Percentiles rank a stretch among this genome's conserved stretches.
These are phyloP conservation scores for Poterioochromonas sp. DNA, from an alignment of 352 stramenopile species.

Conservation along the genomic window DNA sequence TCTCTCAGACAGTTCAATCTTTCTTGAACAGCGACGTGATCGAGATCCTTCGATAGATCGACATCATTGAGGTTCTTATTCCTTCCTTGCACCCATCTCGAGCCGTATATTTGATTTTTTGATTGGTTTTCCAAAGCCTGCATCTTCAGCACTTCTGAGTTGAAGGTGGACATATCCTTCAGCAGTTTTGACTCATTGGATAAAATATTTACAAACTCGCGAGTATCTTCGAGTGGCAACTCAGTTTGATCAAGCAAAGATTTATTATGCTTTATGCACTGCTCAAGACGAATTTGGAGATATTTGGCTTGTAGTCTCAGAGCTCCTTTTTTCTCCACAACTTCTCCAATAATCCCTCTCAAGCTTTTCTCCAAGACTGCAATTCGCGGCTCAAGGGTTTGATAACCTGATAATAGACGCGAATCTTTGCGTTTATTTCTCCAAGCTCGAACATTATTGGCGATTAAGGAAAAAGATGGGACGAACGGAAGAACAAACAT, in stretches of 20 bases:
- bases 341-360: constrained; percentile 5
- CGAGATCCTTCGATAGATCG: background rate
- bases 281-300: background rate
- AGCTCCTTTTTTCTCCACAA: constrained; percentile 23
- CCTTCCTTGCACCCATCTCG: too few species aligned
- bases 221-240: background rate
- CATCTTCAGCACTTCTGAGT: background rate
- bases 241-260: background rate
- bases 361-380: background rate
- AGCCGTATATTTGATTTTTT: background rate
- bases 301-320: constrained; percentile 2
- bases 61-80: background rate
- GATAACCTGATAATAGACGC: background rate
- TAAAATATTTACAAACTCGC: background rate
- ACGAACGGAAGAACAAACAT: background rate
- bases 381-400: background rate
- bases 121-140: background rate
- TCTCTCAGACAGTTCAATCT: background rate
- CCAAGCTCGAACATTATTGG: background rate
- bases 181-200: background rate
- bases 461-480: background rate
- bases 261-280: constrained; percentile 1
- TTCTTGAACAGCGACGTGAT: background rate
- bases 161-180: constrained; percentile 1
- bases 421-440: background rate